These are phyloP conservation scores for Rhazya stricta DNA, from an alignment of 257 asterid species.

Conservation along the genomic window DNA sequence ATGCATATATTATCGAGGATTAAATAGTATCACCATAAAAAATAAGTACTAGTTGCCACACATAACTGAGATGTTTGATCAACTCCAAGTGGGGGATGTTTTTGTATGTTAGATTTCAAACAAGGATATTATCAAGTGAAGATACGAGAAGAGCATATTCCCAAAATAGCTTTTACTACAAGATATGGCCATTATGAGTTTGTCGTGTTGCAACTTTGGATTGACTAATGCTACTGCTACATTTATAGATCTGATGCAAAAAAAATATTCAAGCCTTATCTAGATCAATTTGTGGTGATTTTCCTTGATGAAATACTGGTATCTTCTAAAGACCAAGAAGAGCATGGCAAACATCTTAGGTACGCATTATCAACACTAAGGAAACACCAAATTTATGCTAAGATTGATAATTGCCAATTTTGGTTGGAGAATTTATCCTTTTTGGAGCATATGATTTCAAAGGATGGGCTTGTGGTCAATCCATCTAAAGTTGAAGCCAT, in stretches of 20 bases:
- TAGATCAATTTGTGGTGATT: neutral
- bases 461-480: neutral
- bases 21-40: too few species aligned
- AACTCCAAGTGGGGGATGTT: neutral
- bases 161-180: neutral
- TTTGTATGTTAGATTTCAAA: too few species aligned
- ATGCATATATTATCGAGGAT: too few species aligned
- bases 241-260: too few species aligned
- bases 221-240: too few species aligned
- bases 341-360: neutral
- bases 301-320: neutral
- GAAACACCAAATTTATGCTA: neutral
- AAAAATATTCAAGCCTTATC: too few species aligned
- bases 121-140: neutral
- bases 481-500: neutral
- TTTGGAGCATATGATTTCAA: neutral
- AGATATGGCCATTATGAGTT: too few species aligned
- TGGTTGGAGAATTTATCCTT: neutral
- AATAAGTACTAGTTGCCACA: neutral
- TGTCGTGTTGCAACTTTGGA: neutral
- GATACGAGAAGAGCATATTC: neutral
- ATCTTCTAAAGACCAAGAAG: neutral
- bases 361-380: neutral
- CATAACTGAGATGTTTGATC: neutral
- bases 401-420: too few species aligned